phyloP scores from a whole-genome alignment of 805 yeast species.

The Cyberlindnera veronae region DNA sequence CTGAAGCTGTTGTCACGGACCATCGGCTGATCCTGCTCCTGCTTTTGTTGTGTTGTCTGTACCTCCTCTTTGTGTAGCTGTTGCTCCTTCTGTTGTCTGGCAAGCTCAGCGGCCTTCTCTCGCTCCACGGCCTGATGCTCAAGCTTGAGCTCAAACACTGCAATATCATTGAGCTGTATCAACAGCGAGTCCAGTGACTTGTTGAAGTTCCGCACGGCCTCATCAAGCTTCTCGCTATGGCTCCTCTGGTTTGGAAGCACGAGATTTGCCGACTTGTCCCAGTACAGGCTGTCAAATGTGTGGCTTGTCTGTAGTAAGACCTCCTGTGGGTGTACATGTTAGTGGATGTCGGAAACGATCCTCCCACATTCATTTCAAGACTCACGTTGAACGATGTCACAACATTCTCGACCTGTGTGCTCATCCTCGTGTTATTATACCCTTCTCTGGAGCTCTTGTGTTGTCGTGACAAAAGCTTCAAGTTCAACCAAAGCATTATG shows the following conservation, averaged over 20 bases:
- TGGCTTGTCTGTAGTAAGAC: slow-evolving; percentile 22
- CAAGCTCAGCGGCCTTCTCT: slow-evolving; percentile 11
- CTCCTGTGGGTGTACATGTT: slow-evolving; percentile 16
- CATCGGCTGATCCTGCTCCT: slow-evolving; percentile 3
- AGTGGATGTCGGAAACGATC: too few species aligned
- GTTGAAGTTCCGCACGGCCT: slow-evolving; percentile 21
- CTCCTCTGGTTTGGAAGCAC: slow-evolving; percentile 21
- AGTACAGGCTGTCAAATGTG: slow-evolving; percentile 22
- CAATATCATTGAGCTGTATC: slow-evolving; percentile 25
- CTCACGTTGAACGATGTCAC: slow-evolving; percentile 14
- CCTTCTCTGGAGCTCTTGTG: not conserved
- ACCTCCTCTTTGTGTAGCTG: slow-evolving; percentile 4
- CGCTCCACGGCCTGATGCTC: slow-evolving; percentile 17
- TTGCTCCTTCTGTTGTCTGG: slow-evolving; percentile 2
- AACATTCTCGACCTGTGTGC: slow-evolving; percentile 16
- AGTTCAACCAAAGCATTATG: not conserved
- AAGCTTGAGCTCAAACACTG: slow-evolving; percentile 19
- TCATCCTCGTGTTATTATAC: slow-evolving; percentile 2
- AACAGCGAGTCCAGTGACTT: slow-evolving; percentile 19
- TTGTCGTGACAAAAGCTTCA: not conserved
- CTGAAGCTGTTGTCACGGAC: slow-evolving; percentile 13
- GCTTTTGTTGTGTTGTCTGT: slow-evolving; percentile 4
- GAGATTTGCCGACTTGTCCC: slow-evolving; percentile 23
- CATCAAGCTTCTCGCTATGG: slow-evolving; percentile 9
- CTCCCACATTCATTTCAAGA: too few species aligned